Percentiles rank a stretch among this genome's conserved stretches.
Evolutionary conservation across 768 basidiomycete genomes (phyloP).

Genomic region (Pseudohyphozyma bogoriensis): DNA sequence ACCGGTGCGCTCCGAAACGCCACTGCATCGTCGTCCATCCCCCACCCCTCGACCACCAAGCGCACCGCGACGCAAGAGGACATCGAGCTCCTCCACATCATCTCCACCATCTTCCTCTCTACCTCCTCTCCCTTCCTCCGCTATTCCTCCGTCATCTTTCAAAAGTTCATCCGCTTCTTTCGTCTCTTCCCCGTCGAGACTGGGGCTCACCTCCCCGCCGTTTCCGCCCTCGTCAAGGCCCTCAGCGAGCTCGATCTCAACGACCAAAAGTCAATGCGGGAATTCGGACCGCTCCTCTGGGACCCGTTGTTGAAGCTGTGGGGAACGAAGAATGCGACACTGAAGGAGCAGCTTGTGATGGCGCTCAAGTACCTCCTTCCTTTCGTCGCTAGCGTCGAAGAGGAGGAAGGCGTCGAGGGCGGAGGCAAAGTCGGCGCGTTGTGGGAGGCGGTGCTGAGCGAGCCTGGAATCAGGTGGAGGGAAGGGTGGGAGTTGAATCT

Average conservation of each 20-base stretch:
- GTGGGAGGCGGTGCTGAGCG: slow-evolving; percentile 19
- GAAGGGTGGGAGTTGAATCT: slow-evolving; percentile 21
- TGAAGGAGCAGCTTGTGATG: slow-evolving; percentile 72
- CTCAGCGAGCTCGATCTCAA: slow-evolving; percentile 65
- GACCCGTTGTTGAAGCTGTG: slow-evolving; percentile 57
- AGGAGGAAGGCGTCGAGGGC: background rate
- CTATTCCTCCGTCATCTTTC: slow-evolving; percentile 47
- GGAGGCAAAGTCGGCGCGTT: slow-evolving; percentile 15
- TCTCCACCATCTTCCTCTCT: slow-evolving; percentile 53
- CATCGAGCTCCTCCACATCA: slow-evolving; percentile 57
- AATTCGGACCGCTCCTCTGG: slow-evolving; percentile 58
- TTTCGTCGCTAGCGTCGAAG: slow-evolving; percentile 45
- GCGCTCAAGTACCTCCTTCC: slow-evolving; percentile 63
- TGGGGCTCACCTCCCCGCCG: slow-evolving; percentile 64
- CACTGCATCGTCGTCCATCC: no score
- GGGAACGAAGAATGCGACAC: slow-evolving; percentile 61
- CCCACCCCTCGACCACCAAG: background rate
- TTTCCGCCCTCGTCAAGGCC: slow-evolving; percentile 54
- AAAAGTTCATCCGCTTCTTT: slow-evolving; percentile 55
- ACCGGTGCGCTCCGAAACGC: no score
- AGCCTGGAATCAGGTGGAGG: slow-evolving; percentile 26
- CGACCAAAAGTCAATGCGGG: slow-evolving; percentile 48
- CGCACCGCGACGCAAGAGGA: slow-evolving; percentile 39
- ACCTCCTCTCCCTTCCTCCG: slow-evolving; percentile 52
- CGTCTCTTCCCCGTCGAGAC: slow-evolving; percentile 59